These are phyloP conservation scores for Fraxinus baroniana DNA, from an alignment of 305 asterid genomes.

Conservation along the genomic window DNA sequence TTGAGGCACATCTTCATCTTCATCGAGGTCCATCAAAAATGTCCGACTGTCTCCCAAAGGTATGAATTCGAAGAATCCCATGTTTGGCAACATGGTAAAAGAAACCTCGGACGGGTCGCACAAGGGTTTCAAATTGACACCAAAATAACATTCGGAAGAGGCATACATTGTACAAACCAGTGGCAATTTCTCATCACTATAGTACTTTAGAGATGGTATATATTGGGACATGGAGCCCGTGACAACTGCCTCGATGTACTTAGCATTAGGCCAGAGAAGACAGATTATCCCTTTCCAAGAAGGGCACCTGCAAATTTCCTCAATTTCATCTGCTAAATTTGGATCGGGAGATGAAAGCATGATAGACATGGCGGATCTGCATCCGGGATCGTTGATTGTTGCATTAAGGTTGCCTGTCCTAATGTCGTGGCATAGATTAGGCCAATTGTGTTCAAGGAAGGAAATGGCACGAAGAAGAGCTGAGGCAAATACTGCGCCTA, in stretches of 20 bases:
- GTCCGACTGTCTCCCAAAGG: slow-evolving; percentile 57
- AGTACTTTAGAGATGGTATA: slow-evolving; percentile 54
- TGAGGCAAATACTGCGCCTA: slow-evolving; percentile 80
- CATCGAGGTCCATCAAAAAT: slow-evolving; percentile 44
- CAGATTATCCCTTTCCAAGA: slow-evolving; percentile 71
- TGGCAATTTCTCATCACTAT: slow-evolving; percentile 62
- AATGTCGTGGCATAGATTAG: slow-evolving; percentile 51
- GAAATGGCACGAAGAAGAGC: slow-evolving; percentile 70
- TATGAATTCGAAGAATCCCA: slow-evolving; percentile 69
- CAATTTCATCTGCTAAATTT: slow-evolving; percentile 50
- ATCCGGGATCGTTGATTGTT: slow-evolving; percentile 39
- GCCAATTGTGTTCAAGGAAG: slow-evolving; percentile 69
- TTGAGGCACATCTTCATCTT: slow-evolving; percentile 45
- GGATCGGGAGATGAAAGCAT: slow-evolving; percentile 45
- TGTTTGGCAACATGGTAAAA: slow-evolving; percentile 67
- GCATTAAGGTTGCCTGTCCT: slow-evolving; percentile 43
- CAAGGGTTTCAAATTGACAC: slow-evolving; percentile 64
- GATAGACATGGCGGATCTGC: slow-evolving; percentile 40
- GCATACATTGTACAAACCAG: slow-evolving; percentile 72
- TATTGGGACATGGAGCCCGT: slow-evolving; percentile 89
- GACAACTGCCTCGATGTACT: slow-evolving; percentile 72
- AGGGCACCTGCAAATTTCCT: slow-evolving; percentile 39
- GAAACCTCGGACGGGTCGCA: slow-evolving; percentile 58
- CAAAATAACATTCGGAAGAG: slow-evolving; percentile 71
- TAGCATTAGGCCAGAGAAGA: slow-evolving; percentile 69